phyloP scores from a whole-genome alignment of 345 rosid genomes.

The Clausena lansium region DNA sequence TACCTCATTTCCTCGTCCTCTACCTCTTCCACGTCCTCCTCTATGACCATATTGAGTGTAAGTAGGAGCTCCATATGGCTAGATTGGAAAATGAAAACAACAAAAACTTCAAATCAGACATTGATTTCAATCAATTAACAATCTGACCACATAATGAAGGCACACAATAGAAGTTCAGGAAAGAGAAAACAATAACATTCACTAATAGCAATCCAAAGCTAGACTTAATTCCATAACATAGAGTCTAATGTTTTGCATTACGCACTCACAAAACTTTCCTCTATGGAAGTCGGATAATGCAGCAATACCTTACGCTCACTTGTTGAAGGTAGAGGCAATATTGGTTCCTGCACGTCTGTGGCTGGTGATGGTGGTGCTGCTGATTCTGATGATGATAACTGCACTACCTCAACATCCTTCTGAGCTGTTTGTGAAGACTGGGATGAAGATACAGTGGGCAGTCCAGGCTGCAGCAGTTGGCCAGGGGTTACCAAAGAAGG shows the following conservation, averaged over 20 bases:
- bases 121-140: not conserved
- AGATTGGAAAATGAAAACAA: not conserved
- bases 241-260: not conserved
- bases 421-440: conserved; percentile 31
- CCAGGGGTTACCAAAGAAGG: conserved; percentile 42
- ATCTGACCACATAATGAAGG: not conserved
- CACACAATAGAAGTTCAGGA: not conserved
- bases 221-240: not conserved
- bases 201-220: not conserved
- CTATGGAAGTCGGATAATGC: not conserved
- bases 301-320: conserved; percentile 30
- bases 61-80: conserved; percentile 22
- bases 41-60: conserved; percentile 17
- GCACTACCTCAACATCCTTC: conserved; percentile 36
- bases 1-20: conserved; percentile 30
- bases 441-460: conserved; percentile 13
- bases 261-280: not conserved
- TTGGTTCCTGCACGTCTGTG: conserved; percentile 25
- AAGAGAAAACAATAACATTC: not conserved
- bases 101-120: conserved; percentile 1
- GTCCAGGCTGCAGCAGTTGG: conserved; percentile 34
- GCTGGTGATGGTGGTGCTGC: not conserved
- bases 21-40: conserved; percentile 31
- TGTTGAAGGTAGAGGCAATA: conserved; percentile 35
- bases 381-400: conserved; percentile 18